phyloP scores from a whole-genome alignment of 2,329 filamentous ascomycete species.

The Colletotrichum cuscutae region DNA sequence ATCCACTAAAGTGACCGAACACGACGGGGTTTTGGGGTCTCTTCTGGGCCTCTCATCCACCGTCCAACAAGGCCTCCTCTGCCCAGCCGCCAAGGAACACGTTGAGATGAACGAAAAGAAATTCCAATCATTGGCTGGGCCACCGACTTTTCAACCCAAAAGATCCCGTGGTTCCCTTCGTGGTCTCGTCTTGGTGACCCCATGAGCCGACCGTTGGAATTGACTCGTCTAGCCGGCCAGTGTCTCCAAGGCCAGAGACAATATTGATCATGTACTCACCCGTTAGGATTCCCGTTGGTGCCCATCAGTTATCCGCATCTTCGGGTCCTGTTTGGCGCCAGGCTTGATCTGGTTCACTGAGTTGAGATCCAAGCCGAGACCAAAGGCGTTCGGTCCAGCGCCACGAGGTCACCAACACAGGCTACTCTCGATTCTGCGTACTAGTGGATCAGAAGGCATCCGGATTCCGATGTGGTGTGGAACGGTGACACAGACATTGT shows the following conservation, averaged over 20 bases:
- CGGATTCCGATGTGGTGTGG: constrained; percentile 22
- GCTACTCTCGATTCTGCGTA: constrained; percentile 2
- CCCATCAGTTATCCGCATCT: not conserved
- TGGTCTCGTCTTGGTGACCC: not conserved
- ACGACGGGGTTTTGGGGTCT: not conserved
- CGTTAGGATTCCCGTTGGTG: not conserved
- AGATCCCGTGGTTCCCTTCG: not conserved
- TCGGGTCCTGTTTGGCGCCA: constrained; percentile 4
- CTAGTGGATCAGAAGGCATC: constrained; percentile 3
- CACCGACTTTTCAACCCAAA: not conserved
- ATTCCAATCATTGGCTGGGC: constrained; percentile 24
- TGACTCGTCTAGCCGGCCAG: constrained; percentile 9
- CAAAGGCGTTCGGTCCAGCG: constrained; percentile 1
- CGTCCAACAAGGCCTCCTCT: not conserved
- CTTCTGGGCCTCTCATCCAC: constrained; percentile 13
- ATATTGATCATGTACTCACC: not conserved
- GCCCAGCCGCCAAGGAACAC: constrained; percentile 29
- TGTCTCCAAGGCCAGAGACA: constrained; percentile 2
- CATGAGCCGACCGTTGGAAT: not conserved
- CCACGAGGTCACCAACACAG: constrained; percentile 12
- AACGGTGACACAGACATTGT: constrained; percentile 20
- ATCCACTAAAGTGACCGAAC: constrained; percentile 9
- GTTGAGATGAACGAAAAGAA: constrained; percentile 5
- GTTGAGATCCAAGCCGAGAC: not conserved
- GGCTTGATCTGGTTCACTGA: not conserved